These are phyloP conservation scores for Pseudocercospora pini-densiflorae DNA, from an alignment of 2,329 filamentous ascomycete species.

Conservation along the genomic window DNA sequence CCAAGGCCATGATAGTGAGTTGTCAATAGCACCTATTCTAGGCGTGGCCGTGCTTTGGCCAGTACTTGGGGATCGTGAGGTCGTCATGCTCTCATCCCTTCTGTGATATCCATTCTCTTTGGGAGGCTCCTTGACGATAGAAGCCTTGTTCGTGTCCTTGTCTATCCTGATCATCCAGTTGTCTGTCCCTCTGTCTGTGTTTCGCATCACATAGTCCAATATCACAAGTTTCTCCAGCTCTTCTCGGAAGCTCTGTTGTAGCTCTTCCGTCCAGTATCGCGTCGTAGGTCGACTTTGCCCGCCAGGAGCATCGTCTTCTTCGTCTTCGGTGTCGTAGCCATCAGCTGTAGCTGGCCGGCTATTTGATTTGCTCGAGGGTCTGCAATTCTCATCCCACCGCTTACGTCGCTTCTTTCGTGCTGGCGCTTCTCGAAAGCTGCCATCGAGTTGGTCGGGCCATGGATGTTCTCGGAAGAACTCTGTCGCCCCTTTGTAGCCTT, in stretches of 20 bases:
- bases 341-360: constrained; percentile 49
- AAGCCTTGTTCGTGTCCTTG: constrained; percentile 78
- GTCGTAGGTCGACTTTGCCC: constrained; percentile 45
- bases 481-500: constrained; percentile 96
- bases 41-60: constrained; percentile 62
- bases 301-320: constrained; percentile 30
- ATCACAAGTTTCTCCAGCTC: constrained; percentile 97
- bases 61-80: constrained; percentile 45
- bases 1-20: constrained; percentile 98
- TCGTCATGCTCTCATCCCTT: constrained; percentile 82
- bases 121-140: constrained; percentile 83
- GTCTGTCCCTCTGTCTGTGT: constrained; percentile 93
- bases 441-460: constrained; percentile 87
- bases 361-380: constrained; percentile 58
- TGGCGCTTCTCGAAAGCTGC: constrained; percentile 67
- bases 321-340: constrained; percentile 42
- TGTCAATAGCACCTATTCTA: constrained; percentile 91
- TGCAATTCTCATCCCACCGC: constrained; percentile 81
- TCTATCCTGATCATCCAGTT: constrained; percentile 99
- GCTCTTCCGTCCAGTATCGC: constrained; percentile 83
- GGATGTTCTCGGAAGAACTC: constrained; percentile 93
- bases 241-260: constrained; percentile 92
- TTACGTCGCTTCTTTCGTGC: constrained; percentile 70
- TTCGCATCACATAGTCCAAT: constrained; percentile 98
- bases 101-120: constrained; percentile 55